Conservation (phyloP, 2,329 filamentous ascomycete species). For the Colletotrichum sp. region DNA sequence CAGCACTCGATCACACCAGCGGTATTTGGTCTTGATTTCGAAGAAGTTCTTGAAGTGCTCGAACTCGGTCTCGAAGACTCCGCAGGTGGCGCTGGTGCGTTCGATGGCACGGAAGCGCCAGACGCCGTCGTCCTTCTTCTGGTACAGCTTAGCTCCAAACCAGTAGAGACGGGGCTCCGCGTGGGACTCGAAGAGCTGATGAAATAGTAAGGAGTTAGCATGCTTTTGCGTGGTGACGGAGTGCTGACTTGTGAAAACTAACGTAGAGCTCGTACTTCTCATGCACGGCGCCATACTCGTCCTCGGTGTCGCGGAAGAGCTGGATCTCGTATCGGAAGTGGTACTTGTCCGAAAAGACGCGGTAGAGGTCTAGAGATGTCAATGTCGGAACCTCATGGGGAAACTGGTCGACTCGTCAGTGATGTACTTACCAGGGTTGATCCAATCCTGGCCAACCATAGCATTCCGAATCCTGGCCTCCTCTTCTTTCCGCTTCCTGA, state of each 20-base stretch:
- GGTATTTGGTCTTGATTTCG: slow-evolving; percentile 57
- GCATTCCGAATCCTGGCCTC: slow-evolving; percentile 40
- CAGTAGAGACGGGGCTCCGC: slow-evolving; percentile 64
- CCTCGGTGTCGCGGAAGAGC: slow-evolving; percentile 36
- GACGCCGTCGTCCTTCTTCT: slow-evolving; percentile 34
- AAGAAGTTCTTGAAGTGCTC: slow-evolving; percentile 63
- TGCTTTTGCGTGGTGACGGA: background rate
- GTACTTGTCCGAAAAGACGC: slow-evolving; percentile 66
- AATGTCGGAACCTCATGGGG: background rate
- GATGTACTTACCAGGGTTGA: slow-evolving; percentile 53
- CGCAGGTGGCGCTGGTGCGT: slow-evolving; percentile 41
- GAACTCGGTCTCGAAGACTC: slow-evolving; percentile 49
- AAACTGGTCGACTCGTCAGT: background rate
- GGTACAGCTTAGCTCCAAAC: slow-evolving; percentile 58
- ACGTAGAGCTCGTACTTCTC: slow-evolving; percentile 60
- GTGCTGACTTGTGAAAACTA: slow-evolving; percentile 30
- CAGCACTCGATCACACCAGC: slow-evolving; percentile 62
- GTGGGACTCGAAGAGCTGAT: slow-evolving; percentile 73
- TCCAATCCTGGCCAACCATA: slow-evolving; percentile 42
- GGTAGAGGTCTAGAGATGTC: slow-evolving; percentile 56
- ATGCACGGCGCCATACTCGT: slow-evolving; percentile 10
- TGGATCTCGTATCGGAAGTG: slow-evolving; percentile 69
- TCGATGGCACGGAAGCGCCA: slow-evolving; percentile 23
- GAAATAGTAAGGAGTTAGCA: background rate
- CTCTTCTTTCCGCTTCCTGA: slow-evolving; percentile 31